Evolutionary conservation across 2,329 filamentous ascomycete species (phyloP), one percentile per base, ranked within the genome.

Genomic region (Colletotrichum musicola): DNA sequence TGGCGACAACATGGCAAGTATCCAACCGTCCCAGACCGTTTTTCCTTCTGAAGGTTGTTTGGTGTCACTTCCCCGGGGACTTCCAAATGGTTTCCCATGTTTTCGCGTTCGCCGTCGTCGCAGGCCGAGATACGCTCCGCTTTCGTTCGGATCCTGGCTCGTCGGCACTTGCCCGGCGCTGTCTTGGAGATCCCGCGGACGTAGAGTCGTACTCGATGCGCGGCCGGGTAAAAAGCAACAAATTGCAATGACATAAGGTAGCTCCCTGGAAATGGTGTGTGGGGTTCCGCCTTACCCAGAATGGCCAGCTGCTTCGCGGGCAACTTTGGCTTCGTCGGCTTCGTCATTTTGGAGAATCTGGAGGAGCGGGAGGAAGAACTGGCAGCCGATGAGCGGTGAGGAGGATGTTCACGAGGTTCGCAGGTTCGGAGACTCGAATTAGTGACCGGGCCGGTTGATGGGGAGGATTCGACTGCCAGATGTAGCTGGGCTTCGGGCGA

Each of bases 251-350:
- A 66, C 61, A 68, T 61, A 49, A 35, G 30, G 30, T 35, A 35
- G 30, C 44, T 46, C 61, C 22, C 25, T 61, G 57, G 58, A 69
- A 71, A 69, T 4, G 12, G 7, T 59, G 42, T 64, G 44, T 64
- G 60, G 65, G 55, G 49, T 30, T 68, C 72, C 30, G 35, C 76
- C 87, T 84, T 86, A 94, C 92, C 90, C 71, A 97, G 82, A 76
- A 97, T 94, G 50, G 89, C 82, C 75, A 97, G 84, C 82, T 97
- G 93, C 85, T 90, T 88, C 49, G 88, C 84, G 0, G 93, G 93
- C 84, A 96, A 85, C 83, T 90, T 92, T 27, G 89, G 86, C 71
- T 78, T 79, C 63, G 72, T 73, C 66, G 73, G 72, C 61, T 69
- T 72, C 49, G 64, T 14, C 72, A 74, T 66, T 50, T 61, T 70